Base-by-base conservation (phyloP, 2,329 filamentous ascomycete genomes). In the Aspergillus sp. region DNA sequence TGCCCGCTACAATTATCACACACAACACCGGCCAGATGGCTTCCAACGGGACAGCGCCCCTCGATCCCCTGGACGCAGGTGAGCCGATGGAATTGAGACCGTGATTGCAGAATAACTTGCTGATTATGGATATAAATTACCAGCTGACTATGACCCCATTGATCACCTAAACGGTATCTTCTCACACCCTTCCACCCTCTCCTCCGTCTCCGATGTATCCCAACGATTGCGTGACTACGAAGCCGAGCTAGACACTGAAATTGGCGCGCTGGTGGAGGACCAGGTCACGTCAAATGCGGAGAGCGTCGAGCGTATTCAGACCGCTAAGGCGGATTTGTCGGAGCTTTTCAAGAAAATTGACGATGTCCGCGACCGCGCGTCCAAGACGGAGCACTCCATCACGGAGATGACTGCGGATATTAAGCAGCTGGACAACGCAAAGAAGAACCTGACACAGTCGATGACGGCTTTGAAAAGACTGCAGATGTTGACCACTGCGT, bases 341-440 rank as follows among this genome's bases (percentile, higher is more conserved):
- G 88, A 90, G 66, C 86, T 99, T 40, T 97, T 99, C 81, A 86
- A 87, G 68, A 96, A 96, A 78, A 97, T 99, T 73, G 93, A 98
- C 74, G 90, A 88, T 64, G 93, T 99, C 55, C 90, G 93, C 55
- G 88, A 89, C 67, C 87, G 93, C 52, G 95, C 95, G 39, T 85
- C 96, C 67, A 87, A 93, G 80, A 98, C 95, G 19, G 95, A 99
- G 76, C 89, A 92, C 73, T 90, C 93, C 64, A 99, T 99, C 71
- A 97, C 93, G 47, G 92, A 92, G 65, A 99, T 99, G 95, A 99
- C 95, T 60, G 92, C 95, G 58, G 95, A 99, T 71, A 99, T 99
- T 74, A 99, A 99, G 80, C 88, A 93, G 65, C 83, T 99, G 63
- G 95, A 99, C 76, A 90, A 90, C 74, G 97, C 95, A 39, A 99